Base-by-base conservation (phyloP, 176 grass and related monocot genomes). In the Phyllostachys edulis region DNA sequence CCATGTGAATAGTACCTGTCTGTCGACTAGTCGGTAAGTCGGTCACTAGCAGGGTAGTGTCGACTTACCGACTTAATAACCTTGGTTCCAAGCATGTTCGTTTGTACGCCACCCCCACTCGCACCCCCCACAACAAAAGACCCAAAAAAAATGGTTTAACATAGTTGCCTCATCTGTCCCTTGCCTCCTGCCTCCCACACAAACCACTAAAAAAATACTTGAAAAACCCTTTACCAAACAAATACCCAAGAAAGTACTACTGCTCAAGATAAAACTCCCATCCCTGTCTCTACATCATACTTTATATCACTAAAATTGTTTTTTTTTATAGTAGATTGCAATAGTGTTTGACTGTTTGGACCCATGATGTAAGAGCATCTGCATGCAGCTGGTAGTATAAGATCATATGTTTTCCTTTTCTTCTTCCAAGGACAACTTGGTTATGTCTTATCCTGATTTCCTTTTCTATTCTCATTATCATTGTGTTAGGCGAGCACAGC, bases 401-500 rank as follows among this genome's bases (percentile, higher is more conserved):
- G 59, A 57, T 72, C 41, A 46, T 82, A 54, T 69, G 18, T 17
- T 73, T 71, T 42, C 49, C 15, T 41, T 82, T 71, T 13, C 21
- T 67, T 67, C 56, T 77, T 65, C 45, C 21, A 80, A 24, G 65
- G 17, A 54, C 55, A 63, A 20, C 63, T 71, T 85, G 18, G 10
- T 56, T 80, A 49, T 56, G n/a, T 49, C 24, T 67, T 82, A 60
- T 88, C 63, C 75, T 90, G 78, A 80, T 90, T 87, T 69, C 34
- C 45, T 71, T 55, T 44, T 79, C 36, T 77, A 83, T 71, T 88
- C 18, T 89, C 26, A 71, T 84, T 84, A 41, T 67, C 78, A 44
- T 89, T 85, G 63, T 85, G 71, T 78, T 82, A 99, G 96, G 85
- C 86, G 91, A 87, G 85, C 91, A 50, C 93, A 94, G 77, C 93